Evolutionary conservation across 208 protist species (phyloP), one percentile per base, ranked within the genome.

Genomic region (Leishmania gerbilli): DNA sequence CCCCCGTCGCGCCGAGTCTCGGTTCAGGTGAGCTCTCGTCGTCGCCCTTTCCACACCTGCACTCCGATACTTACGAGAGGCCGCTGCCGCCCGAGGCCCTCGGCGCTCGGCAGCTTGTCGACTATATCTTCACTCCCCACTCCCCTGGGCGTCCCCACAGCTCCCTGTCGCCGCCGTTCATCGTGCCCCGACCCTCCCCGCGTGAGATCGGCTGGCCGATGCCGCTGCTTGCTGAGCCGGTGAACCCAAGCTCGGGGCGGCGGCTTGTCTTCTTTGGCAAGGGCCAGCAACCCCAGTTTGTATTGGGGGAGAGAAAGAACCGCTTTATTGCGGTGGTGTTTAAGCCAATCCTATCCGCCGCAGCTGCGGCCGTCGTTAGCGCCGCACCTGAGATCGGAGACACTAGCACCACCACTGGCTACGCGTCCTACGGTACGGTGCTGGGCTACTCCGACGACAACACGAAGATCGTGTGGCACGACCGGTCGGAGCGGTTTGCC

Each of bases 391-490:
- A 40, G 13, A 60, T 56, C 11, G 75, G 45, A 0, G 56, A 77
- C 67, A 37, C 58, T 27, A 76, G 51, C 21, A 55, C 79, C 8
- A 56, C 74, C 11, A 80, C 71, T 24, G 42, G 71, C 45, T 86
- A 84, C 53, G 87, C 85, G 4, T 88, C 79, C 34, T 94, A 85
- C 79, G 92, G 92, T 78, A 94, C 91, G 27, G 86, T 96, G 17
- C 85, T 96, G 1, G 92, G 90, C 37, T 96, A 94, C 88, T 90
- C 89, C 34, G 89, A 94, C 81, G 88, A 93, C 81, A 82, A 92
- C 79, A 90, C 83, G 2, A 84, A 88, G 68, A 86, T 96, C n/a
- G 89, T 95, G 42, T 96, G 93, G 91, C 91, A 96, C 51, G 86
- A 94, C 64, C 88, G 91, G 27, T 84, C 89, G 60, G 88, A 93